Conservation (phyloP, 1,139 yeast species). For the Sugiyamaella grinbergsii region DNA sequence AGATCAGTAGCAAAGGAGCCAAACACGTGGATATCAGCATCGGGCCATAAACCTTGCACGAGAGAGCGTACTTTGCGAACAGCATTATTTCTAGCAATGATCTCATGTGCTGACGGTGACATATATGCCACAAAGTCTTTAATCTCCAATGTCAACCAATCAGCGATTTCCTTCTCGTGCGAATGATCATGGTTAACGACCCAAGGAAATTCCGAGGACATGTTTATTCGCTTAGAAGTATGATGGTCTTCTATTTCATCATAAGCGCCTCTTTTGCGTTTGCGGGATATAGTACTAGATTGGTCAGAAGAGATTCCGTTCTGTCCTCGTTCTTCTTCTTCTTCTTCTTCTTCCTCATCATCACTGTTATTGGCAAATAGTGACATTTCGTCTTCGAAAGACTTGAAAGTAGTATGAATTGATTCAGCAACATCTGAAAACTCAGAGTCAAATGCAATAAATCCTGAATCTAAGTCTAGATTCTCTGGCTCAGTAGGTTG, state of each 20-base stretch:
- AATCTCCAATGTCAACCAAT: conserved; percentile 87
- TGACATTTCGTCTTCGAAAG: conserved; percentile 32
- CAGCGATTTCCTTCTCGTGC: conserved; percentile 72
- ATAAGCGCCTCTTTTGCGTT: conserved; percentile 22
- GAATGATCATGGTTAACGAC: conserved; percentile 74
- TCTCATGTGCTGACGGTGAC: conserved; percentile 81
- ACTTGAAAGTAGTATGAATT: conserved; percentile 32
- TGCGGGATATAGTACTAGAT: conserved; percentile 29
- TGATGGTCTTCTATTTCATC: conserved; percentile 40
- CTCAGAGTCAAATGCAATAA: conserved; percentile 31
- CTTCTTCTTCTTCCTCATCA: conserved; percentile 27
- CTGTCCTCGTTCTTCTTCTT: conserved; percentile 4
- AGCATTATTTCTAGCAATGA: conserved; percentile 65
- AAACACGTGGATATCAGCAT: conserved; percentile 80
- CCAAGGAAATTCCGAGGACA: conserved; percentile 68
- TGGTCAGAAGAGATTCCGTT: conserved; percentile 8
- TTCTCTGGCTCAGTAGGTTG: neutral
- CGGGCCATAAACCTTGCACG: conserved; percentile 72
- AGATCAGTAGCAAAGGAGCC: conserved; percentile 96
- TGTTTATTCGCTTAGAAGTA: conserved; percentile 18
- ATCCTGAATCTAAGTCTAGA: conserved; percentile 23
- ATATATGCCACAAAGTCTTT: conserved; percentile 83
- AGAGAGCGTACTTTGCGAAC: conserved; percentile 60
- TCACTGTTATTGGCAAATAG: conserved; percentile 21
- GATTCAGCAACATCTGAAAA: conserved; percentile 31